Conservation (phyloP, 495 filamentous ascomycete genomes). For the Aspergillus homomorphus region DNA sequence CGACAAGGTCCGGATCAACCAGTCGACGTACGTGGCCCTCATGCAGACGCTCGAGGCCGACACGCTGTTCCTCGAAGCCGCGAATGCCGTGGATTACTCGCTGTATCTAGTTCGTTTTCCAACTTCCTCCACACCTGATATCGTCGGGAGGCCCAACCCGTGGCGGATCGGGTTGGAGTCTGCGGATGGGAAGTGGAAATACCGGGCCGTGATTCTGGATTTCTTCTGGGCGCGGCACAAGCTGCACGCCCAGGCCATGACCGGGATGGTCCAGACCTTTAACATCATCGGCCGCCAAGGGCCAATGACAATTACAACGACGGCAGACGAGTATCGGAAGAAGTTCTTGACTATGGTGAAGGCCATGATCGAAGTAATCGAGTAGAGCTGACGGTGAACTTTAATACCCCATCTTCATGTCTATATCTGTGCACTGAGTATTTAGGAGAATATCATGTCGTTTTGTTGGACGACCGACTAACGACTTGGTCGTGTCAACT, state of each 20-base stretch:
- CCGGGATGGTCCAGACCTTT: conserved; percentile 57
- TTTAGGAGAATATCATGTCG: background rate
- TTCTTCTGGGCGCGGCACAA: conserved; percentile 74
- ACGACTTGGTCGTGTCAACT: background rate
- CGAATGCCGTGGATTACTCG: conserved; percentile 68
- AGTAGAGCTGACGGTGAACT: background rate
- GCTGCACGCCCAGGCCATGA: conserved; percentile 57
- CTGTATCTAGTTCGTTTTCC: conserved; percentile 62
- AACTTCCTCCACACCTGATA: conserved; percentile 28
- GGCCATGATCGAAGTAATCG: conserved; percentile 50
- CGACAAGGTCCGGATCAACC: conserved; percentile 57
- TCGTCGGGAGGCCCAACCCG: conserved; percentile 28
- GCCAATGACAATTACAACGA: conserved; percentile 69
- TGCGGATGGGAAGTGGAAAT: conserved; percentile 60
- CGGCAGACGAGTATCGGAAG: conserved; percentile 59
- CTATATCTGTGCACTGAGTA: background rate
- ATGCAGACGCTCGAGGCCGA: conserved; percentile 50
- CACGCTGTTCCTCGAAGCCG: conserved; percentile 54
- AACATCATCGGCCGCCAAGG: conserved; percentile 56
- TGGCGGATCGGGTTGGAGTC: conserved; percentile 59
- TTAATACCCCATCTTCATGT: background rate
- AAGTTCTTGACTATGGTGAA: conserved; percentile 63
- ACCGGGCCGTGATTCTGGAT: conserved; percentile 60
- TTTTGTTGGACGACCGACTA: background rate
- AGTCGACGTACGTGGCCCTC: conserved; percentile 49